Evolutionary conservation across 805 yeast genomes (phyloP).

Genomic region (Saccharomyces mikatae): DNA sequence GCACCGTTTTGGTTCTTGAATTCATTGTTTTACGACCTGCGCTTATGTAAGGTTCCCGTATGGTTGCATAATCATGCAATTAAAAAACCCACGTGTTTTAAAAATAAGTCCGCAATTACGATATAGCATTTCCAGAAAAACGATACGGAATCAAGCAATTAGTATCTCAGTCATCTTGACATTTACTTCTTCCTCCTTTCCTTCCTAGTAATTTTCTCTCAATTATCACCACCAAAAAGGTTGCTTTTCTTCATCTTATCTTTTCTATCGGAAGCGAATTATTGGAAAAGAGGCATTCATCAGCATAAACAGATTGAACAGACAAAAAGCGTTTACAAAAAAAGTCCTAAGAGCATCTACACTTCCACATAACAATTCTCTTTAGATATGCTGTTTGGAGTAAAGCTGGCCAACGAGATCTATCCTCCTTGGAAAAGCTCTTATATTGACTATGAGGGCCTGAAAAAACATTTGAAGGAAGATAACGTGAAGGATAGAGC

Average conservation of each 20-base stretch:
- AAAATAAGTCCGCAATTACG: background rate
- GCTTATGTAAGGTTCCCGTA: background rate
- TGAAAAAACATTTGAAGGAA: constrained; percentile 65
- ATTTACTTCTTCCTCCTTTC: background rate
- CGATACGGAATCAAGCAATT: background rate
- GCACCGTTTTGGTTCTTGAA: background rate
- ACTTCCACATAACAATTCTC: background rate
- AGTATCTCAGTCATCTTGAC: background rate
- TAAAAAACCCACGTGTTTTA: background rate
- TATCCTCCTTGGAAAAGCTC: constrained; percentile 82
- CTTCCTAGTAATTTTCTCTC: background rate
- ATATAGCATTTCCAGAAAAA: background rate
- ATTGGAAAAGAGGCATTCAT: background rate
- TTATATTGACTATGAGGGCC: constrained; percentile 56
- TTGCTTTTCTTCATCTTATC: background rate
- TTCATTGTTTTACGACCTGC: background rate
- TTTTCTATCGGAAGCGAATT: background rate
- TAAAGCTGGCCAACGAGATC: constrained; percentile 68
- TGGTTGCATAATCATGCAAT: background rate
- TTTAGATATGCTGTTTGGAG: constrained; percentile 73
- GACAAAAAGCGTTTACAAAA: background rate
- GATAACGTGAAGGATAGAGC: constrained; percentile 36
- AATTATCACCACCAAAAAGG: background rate
- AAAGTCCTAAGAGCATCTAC: background rate
- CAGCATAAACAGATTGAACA: background rate